A percentile compares a stretch with the other conserved stretches of the same genome.
These are phyloP conservation scores for Gnomoniopsis sp. DNA, from an alignment of 2,329 filamentous ascomycete species.

Conservation along the genomic window DNA sequence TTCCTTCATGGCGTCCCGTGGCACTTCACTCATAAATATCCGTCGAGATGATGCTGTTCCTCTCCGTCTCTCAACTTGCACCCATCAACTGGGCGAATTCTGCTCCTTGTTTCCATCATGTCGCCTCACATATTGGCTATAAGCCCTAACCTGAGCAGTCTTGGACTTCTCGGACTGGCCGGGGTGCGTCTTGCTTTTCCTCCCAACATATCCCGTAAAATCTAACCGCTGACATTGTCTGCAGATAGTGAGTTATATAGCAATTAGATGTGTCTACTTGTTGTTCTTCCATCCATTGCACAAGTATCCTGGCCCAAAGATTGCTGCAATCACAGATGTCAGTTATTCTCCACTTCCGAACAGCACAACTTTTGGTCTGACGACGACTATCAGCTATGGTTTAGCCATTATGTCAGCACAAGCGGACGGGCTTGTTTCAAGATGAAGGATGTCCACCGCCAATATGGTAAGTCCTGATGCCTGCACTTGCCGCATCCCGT, in stretches of 20 bases:
- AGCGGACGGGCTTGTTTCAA: conserved; percentile 8
- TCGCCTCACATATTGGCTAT: not conserved
- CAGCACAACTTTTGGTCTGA: not conserved
- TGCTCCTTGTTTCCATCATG: not conserved
- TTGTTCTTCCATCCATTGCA: conserved; percentile 12
- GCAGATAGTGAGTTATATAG: conserved; percentile 1
- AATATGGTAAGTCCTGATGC: conserved; percentile 5
- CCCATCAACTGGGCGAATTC: not conserved
- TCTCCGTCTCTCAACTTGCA: not conserved
- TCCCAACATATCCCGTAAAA: not conserved
- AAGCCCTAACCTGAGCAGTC: not conserved
- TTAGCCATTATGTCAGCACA: not conserved
- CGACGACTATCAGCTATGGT: not conserved
- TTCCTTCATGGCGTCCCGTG: too few relatives aligned
- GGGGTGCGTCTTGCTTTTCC: not conserved
- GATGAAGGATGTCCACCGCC: conserved; percentile 5
- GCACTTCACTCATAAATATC: too few relatives aligned
- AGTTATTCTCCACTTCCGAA: not conserved
- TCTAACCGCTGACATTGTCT: not conserved
- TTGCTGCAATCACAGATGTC: conserved; percentile 11
- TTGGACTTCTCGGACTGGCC: conserved; percentile 10
- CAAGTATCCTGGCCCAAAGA: conserved; percentile 10
- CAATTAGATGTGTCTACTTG: conserved; percentile 5
- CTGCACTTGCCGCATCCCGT: not conserved
- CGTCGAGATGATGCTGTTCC: not conserved